Percentiles rank a stretch among this genome's conserved stretches.
Conservation (phyloP, 257 asterid species). For the Henckelia pumila region DNA sequence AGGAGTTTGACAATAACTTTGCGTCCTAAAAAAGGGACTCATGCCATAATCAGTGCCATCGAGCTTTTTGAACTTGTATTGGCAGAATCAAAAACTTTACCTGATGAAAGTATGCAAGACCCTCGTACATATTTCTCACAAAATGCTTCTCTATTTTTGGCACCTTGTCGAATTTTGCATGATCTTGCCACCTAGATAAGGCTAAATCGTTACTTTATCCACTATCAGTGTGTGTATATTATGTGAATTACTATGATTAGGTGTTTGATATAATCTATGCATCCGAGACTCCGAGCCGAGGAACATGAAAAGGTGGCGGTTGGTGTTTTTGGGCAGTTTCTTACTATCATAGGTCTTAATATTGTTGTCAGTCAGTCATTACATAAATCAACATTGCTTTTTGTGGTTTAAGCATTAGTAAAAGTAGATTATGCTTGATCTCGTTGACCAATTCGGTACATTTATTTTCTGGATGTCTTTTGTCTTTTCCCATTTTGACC, state of each 20-base stretch:
- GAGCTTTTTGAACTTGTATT: conserved; percentile 78
- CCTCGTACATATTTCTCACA: conserved; percentile 8
- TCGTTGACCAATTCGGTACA: too few relatives aligned
- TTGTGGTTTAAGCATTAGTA: too few relatives aligned
- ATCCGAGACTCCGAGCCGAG: neutral
- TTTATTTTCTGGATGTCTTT: too few relatives aligned
- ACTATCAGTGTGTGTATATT: neutral
- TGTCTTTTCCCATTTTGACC: too few relatives aligned
- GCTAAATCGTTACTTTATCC: neutral
- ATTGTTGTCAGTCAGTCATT: too few relatives aligned
- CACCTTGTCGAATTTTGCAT: conserved; percentile 14
- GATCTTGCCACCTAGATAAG: neutral
- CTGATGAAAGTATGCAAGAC: conserved; percentile 63
- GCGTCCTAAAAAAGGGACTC: conserved; percentile 63
- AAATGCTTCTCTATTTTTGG: conserved; percentile 17
- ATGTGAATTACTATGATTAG: neutral
- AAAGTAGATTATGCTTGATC: too few relatives aligned
- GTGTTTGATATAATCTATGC: neutral
- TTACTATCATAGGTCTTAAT: too few relatives aligned
- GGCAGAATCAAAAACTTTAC: conserved; percentile 83
- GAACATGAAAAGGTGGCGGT: neutral
- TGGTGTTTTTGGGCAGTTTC: neutral
- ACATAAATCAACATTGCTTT: too few relatives aligned
- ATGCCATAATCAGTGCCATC: conserved; percentile 70
- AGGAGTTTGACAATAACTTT: conserved; percentile 75